A percentile compares a stretch with the other conserved stretches of the same genome.
Evolutionary conservation across 2,329 filamentous ascomycete genomes (phyloP).

Genomic region (Knoxdaviesia capensis): DNA sequence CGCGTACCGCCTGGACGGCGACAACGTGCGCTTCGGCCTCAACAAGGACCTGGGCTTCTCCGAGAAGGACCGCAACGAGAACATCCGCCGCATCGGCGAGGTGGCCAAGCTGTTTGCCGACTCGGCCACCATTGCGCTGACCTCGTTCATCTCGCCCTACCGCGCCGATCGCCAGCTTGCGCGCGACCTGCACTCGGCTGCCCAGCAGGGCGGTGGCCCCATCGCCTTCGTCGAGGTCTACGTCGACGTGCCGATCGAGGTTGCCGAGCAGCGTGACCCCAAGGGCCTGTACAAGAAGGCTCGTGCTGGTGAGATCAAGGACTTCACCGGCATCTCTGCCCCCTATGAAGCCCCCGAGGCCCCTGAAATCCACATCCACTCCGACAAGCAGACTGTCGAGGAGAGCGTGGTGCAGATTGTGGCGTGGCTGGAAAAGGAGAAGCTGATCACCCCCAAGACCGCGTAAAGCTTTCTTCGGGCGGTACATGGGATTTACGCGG

Average conservation of each 20-base stretch:
- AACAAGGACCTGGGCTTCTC: constrained; percentile 96
- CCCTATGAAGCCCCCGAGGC: constrained; percentile 81
- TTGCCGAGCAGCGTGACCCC: constrained; percentile 85
- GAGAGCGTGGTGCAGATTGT: constrained; percentile 77
- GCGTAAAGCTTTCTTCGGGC: too few relatives aligned
- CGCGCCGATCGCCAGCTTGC: constrained; percentile 68
- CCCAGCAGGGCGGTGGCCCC: constrained; percentile 33
- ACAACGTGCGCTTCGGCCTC: constrained; percentile 94
- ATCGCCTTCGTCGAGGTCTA: constrained; percentile 88
- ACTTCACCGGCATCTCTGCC: constrained; percentile 89
- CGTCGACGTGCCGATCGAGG: constrained; percentile 77
- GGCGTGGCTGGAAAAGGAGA: constrained; percentile 53
- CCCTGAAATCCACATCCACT: constrained; percentile 75
- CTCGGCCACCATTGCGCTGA: constrained; percentile 67
- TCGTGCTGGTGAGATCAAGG: constrained; percentile 78
- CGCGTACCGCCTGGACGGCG: constrained; percentile 88
- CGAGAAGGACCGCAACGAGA: constrained; percentile 86
- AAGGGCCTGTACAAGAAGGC: constrained; percentile 99
- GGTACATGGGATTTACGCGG: too few relatives aligned
- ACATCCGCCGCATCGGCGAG: constrained; percentile 91
- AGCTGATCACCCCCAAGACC: constrained; percentile 10
- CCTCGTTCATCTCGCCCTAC: constrained; percentile 95
- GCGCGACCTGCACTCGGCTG: constrained; percentile 53
- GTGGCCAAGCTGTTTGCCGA: constrained; percentile 96
- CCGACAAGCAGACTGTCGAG: constrained; percentile 64